Conservation (phyloP, 225 moss, liverwort and hornwort genomes). For the Straminergon stramineum region DNA sequence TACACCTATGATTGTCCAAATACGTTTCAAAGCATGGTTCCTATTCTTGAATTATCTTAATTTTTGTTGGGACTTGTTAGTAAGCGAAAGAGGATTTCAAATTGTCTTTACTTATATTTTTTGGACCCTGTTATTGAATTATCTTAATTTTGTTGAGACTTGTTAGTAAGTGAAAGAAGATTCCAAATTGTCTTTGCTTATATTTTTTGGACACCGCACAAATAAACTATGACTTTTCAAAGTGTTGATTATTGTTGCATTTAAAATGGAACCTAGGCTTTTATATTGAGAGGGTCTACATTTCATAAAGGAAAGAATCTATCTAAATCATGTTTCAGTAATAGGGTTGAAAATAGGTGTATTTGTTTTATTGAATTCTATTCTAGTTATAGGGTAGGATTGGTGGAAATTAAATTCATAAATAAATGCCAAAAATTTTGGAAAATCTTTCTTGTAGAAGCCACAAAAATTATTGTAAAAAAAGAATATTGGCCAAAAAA, state of each 20-base stretch:
- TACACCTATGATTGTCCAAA: background rate
- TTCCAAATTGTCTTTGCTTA: background rate
- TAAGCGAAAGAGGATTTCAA: background rate
- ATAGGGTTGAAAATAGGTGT: background rate
- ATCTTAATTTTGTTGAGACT: too few species aligned
- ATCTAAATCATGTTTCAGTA: accelerated
- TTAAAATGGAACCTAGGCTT: background rate
- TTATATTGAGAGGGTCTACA: too few species aligned
- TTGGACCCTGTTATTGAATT: background rate
- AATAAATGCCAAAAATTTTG: background rate
- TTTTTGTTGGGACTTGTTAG: background rate
- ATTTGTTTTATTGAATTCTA: background rate
- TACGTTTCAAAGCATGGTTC: too few species aligned
- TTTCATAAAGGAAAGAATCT: background rate
- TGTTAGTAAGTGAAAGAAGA: background rate
- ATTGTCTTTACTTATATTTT: background rate
- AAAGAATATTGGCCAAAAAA: background rate
- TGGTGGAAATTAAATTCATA: accelerated
- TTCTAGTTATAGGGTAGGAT: accelerated
- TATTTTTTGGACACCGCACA: background rate
- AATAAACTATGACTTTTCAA: background rate
- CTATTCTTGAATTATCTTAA: background rate
- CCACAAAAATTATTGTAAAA: background rate
- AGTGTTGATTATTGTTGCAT: background rate
- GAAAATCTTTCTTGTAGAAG: background rate